These are phyloP conservation scores for Stygiomarasmius scandens DNA, from an alignment of 1,284 basidiomycete species.

Conservation along the genomic window DNA sequence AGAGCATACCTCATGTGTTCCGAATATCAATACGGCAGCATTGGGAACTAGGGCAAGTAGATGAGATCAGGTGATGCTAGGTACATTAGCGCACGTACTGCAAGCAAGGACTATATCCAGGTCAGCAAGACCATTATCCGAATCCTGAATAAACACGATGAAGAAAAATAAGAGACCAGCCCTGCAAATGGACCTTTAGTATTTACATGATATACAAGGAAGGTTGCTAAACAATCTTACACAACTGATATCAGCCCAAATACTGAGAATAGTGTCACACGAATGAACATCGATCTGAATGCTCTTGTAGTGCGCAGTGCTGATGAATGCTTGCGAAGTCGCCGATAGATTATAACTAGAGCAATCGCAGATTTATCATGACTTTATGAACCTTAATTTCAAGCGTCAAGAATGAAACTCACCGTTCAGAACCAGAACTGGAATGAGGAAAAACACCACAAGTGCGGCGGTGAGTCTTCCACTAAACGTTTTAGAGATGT, in stretches of 20 bases:
- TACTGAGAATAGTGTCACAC: conserved; percentile 5
- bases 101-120: background rate
- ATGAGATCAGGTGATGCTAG: background rate
- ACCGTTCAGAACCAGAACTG: conserved; percentile 7
- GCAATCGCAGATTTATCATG: too few species aligned
- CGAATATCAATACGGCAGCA: background rate
- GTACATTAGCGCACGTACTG: background rate
- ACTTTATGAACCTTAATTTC: too few species aligned
- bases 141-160: background rate
- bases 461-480: conserved; percentile 2
- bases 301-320: background rate
- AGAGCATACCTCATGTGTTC: background rate
- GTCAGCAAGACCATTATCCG: background rate
- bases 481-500: conserved; percentile 5
- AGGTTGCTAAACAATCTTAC: background rate
- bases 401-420: background rate
- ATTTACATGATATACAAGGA: background rate
- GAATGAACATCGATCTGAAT: conserved; percentile 8
- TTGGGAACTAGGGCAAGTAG: background rate
- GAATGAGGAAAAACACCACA: background rate
- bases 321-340: background rate
- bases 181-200: background rate
- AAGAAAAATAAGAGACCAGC: background rate
- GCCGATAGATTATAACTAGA: conserved; percentile 1
- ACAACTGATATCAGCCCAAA: conserved; percentile 3